Evolutionary conservation across 306 rosid genomes (phyloP).

Genomic region (Quillaja saponaria): DNA sequence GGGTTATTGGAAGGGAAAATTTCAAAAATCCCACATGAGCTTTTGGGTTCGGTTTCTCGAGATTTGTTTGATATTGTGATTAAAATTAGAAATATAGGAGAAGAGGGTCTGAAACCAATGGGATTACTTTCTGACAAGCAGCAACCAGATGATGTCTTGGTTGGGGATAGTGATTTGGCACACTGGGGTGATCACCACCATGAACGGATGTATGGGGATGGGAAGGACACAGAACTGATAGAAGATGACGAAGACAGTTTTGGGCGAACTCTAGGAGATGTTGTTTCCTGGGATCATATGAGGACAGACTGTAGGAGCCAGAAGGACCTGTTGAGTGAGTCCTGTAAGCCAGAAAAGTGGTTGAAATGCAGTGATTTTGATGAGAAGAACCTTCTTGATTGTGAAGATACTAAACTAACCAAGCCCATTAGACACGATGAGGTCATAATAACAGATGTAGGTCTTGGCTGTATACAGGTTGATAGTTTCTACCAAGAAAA

Average conservation of each 20-base stretch:
- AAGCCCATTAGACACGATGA: slow-evolving; percentile 88
- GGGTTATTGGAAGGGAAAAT: slow-evolving; percentile 77
- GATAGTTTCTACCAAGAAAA: slow-evolving; percentile 94
- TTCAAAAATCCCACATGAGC: slow-evolving; percentile 60
- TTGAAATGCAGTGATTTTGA: slow-evolving; percentile 83
- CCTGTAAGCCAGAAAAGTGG: slow-evolving; percentile 96
- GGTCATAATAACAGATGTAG: slow-evolving; percentile 75
- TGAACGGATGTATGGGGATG: slow-evolving; percentile 73
- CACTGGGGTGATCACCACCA: slow-evolving; percentile 90
- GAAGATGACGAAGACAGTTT: slow-evolving; percentile 96
- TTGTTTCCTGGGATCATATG: slow-evolving; percentile 93
- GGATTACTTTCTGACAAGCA: slow-evolving; percentile 69
- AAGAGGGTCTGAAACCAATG: slow-evolving; percentile 55
- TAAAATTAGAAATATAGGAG: slow-evolving; percentile 75
- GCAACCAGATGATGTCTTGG: slow-evolving; percentile 71
- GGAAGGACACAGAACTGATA: slow-evolving; percentile 84
- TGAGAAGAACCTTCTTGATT: slow-evolving; percentile 87
- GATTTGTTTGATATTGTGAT: slow-evolving; percentile 75
- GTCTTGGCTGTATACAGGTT: slow-evolving; percentile 92
- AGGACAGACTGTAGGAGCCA: slow-evolving; percentile 71
- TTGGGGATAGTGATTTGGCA: slow-evolving; percentile 91
- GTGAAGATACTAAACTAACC: slow-evolving; percentile 88
- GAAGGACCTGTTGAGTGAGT: slow-evolving; percentile 69
- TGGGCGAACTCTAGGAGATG: slow-evolving; percentile 77
- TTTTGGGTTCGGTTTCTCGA: slow-evolving; percentile 69